Evolutionary conservation across 202 grass and related monocot species (phyloP).

Genomic region (Bolboschoenoplectus hybrid): DNA sequence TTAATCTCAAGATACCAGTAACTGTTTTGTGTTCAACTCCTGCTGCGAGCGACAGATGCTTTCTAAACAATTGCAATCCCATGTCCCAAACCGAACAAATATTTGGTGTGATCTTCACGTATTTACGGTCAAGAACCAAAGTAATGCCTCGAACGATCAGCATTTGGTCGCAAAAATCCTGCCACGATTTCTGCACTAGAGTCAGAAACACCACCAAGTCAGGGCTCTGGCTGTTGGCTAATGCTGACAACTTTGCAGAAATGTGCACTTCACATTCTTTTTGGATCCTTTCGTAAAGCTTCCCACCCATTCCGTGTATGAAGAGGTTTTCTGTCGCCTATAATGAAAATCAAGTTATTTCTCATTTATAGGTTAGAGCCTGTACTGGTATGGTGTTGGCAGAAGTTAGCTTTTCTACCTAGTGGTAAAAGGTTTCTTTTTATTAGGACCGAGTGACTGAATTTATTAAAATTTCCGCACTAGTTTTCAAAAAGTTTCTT

Average conservation of each 20-base stretch:
- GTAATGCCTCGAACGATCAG: conserved; percentile 97
- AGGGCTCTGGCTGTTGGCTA: conserved; percentile 84
- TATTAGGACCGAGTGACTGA: neutral
- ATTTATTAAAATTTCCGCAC: neutral
- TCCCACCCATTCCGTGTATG: conserved; percentile 81
- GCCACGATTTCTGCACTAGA: conserved; percentile 91
- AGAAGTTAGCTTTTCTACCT: neutral
- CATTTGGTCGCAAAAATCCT: conserved; percentile 99
- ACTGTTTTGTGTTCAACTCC: conserved; percentile 92
- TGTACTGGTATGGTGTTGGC: neutral
- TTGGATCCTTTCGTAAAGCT: conserved; percentile 81
- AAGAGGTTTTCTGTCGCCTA: conserved; percentile 91
- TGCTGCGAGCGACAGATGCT: conserved; percentile 61
- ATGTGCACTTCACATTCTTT: conserved; percentile 97
- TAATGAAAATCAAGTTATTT: conserved; percentile 36
- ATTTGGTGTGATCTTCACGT: conserved; percentile 91
- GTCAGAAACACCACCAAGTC: conserved; percentile 97
- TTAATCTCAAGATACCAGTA: conserved; percentile 91
- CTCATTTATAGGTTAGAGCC: neutral
- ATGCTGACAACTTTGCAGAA: conserved; percentile 69
- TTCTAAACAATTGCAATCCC: conserved; percentile 88
- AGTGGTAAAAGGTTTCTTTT: neutral
- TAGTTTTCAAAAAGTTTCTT: neutral
- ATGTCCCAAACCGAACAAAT: conserved; percentile 92
- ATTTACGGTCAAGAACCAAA: conserved; percentile 97